Base-by-base conservation (phyloP, 352 stramenopile genomes). In the Thraustochytrium sp. region DNA sequence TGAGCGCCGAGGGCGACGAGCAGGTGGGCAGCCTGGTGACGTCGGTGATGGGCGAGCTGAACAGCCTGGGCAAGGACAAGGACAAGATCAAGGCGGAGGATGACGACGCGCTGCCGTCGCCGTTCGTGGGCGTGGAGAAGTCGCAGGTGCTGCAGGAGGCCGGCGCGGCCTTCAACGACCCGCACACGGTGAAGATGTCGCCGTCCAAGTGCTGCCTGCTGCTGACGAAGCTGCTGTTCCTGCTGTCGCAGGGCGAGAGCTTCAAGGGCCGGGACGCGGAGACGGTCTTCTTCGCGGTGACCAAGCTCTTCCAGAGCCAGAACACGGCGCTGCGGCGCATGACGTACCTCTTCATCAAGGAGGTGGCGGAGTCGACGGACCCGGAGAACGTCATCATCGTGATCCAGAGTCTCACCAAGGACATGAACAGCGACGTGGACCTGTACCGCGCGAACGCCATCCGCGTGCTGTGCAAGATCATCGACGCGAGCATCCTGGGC, bases 321-420 rank as follows among this genome's bases (percentile, higher is more conserved):
- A 95, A 99, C 88, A 76, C 46, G 21, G 26, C 82, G 53, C 88
- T 99, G 64, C 89, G 97, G 26, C 91, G 96, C 31, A 99, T 99
- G 95, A 97, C 99, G 84, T 99, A 99, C 89, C 89, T 99, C 2
- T 99, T 99, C 87, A 98, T 99, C 86, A 99, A 99, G 89, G 96
- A 98, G 83, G 95, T 98, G 74, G 94, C 92, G 0, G 93, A 97
- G 82, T 91, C 91, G 29, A 96, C 92, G n/a, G 91, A 92, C 34
- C 91, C 93, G 16, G 89, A 95, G 83, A 89, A 98, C 90, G 95
- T 99, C 26, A 99, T 99, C 87, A 99, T 99, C 87, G 96, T 99
- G 63, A 98, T 96, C 8, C 97, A 97, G 61, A 98, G 92, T 90
- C 88, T 99, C 18, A 98, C 95, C 38, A 99, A 99, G 89, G 97